Evolutionary conservation across 495 filamentous ascomycete genomes (phyloP), one percentile per base, ranked within the genome.

Genomic region (Chlorociboria aeruginascens): DNA sequence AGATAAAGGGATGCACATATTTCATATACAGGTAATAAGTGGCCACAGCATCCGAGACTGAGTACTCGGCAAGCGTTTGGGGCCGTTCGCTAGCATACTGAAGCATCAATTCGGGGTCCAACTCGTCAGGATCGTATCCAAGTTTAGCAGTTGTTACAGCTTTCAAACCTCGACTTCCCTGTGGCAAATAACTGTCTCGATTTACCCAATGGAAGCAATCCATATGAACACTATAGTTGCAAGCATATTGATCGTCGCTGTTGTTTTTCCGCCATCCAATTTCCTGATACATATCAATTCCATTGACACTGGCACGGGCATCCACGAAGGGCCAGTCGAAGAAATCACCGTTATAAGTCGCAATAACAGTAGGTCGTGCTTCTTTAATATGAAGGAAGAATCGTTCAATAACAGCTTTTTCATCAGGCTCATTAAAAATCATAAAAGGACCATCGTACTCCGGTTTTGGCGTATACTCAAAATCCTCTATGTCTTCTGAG

Each of bases 21-120:
- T 99, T 99, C 92, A 97, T 99, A 69, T 99, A 99, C 37, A 99
- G 73, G 60, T 99, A 99, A 63, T 97, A 99, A 2, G 92, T 99
- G 3, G 92, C 92, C 14, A 99, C 92, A 29, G 92, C 92, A 77
- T 99, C 92, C 54, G 92, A 99, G 38, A 99, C 92, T 0, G 92
- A 99, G 66, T 99, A 99, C 54, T 99, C 92, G 1, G 92, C 89
- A 37, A 99, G 67, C 0, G 84, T 92, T 60, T 99, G 92, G 0
- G 92, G 92, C 51, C 85, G 72, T 66, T 99, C 93, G 49, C 73
- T 81, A 11, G 92, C 92, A 65, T 95, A 95, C 29, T 78, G 85
- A 40, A 90, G 94, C 92, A 99, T 99, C 52, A 97, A 73, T 61
- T 99, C 92, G 0, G 92, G 92, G 61, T 99, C 92, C 52, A 99